Evolutionary conservation across 768 basidiomycete species (phyloP), one percentile per base, ranked within the genome.

Genomic region (Pleurotus eryngii): DNA sequence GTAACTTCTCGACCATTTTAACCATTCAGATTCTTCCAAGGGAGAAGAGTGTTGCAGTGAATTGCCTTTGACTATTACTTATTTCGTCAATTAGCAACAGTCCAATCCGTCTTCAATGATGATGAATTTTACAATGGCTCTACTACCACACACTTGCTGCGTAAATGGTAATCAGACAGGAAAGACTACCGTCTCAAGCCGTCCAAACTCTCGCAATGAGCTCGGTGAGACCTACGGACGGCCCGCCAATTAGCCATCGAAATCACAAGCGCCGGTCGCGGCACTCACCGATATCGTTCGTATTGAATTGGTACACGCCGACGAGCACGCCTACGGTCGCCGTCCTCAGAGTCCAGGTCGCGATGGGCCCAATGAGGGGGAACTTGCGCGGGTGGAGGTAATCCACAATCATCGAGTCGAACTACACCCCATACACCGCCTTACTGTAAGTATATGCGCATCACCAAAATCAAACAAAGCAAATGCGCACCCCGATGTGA

Each of bases 251-350:
- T 39, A 49, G 24, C n/a, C 30, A 17, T 27, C 8, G 42, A 37
- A 35, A 42, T 39, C 58, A 59, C 9, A 54, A 11, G 60, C 47
- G 42, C 53, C 38, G n/a, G 6, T 8, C 8, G 30, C 30, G 46
- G 17, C 35, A 79, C 90, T 63, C 64, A 97, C 96, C 95, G 61
- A 98, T 86, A 69, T 98, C 96, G 68, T 96, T 94, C 45, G 97
- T 98, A 77, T 98, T 98, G 79, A 98, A 98, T 72, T 97, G 90
- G 76, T 97, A 99, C 4, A 98, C 82, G 14, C 97, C 96, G 45
- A 92, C 85, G 51, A 95, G 80, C 4, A 90, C 85, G 17, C 86
- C 92, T 38, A 87, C 82, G 26, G 97, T 98, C 4, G 85, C 76
- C 4, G 82, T 72, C 47, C 94, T 82, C 55, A 98, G 77, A 6